A percentile compares a stretch with the other conserved stretches of the same genome.
Conservation (phyloP, 2,329 filamentous ascomycete genomes). For the Venturia pyrina region DNA sequence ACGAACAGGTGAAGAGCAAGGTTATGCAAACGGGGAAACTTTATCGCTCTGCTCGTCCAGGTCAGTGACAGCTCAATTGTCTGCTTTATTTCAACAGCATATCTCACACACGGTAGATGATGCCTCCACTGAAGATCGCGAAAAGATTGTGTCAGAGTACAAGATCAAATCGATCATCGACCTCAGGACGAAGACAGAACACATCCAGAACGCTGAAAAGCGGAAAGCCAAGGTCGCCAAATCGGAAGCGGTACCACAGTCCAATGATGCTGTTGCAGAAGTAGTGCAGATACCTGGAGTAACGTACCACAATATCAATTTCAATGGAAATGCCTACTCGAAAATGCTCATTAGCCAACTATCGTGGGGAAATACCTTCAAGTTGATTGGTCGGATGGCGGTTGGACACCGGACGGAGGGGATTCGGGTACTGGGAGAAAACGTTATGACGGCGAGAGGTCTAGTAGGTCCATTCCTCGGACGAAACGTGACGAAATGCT, state of each 20-base stretch:
- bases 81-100: too few species aligned
- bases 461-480: conserved; percentile 28
- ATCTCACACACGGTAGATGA: conserved; percentile 51
- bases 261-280: conserved; percentile 42
- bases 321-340: conserved; percentile 66
- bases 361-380: conserved; percentile 55
- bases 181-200: conserved; percentile 71
- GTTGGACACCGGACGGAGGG: conserved; percentile 59
- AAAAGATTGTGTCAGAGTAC: conserved; percentile 47
- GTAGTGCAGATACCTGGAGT: conserved; percentile 54
- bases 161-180: conserved; percentile 67
- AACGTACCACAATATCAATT: conserved; percentile 55
- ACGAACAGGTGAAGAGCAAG: conserved; percentile 28
- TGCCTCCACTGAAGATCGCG: conserved; percentile 56
- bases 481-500: neutral
- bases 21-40: conserved; percentile 13
- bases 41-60: conserved; percentile 14
- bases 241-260: conserved; percentile 30
- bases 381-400: conserved; percentile 52
- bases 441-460: conserved; percentile 64
- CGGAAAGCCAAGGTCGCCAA: conserved; percentile 38
- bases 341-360: conserved; percentile 56
- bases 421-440: conserved; percentile 56
- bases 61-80: neutral
- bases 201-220: conserved; percentile 57